Evolutionary conservation across 1,139 yeast genomes (phyloP).

Genomic region (Sugiyamaella grinbergsii): DNA sequence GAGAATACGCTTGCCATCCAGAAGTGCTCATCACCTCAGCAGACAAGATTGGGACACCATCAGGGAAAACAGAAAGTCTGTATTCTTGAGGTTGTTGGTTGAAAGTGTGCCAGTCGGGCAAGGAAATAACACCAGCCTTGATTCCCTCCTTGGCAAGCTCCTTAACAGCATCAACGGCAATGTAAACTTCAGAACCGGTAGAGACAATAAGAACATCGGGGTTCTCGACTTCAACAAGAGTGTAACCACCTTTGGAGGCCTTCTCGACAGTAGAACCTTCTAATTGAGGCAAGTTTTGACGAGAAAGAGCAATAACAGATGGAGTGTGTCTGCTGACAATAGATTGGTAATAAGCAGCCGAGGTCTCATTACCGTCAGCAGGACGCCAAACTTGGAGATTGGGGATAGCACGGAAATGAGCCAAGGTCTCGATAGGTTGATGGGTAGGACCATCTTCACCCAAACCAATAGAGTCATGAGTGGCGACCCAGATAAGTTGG

Average conservation of each 20-base stretch:
- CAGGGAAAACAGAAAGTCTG: constrained; percentile 85
- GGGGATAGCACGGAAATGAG: constrained; percentile 97
- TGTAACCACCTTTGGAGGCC: constrained; percentile 96
- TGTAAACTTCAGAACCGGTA: constrained; percentile 94
- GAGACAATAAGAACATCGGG: constrained; percentile 83
- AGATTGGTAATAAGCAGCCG: constrained; percentile 92
- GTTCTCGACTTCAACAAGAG: constrained; percentile 56
- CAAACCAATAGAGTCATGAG: constrained; percentile 98
- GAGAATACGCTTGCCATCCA: constrained; percentile 96
- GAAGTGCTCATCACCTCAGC: constrained; percentile 91
- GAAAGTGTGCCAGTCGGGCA: constrained; percentile 92
- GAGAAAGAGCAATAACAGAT: constrained; percentile 85
- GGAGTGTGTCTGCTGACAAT: constrained; percentile 76
- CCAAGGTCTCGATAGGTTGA: constrained; percentile 98
- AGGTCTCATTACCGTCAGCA: constrained; percentile 98
- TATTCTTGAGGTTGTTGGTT: constrained; percentile 81
- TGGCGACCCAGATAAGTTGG: constrained; percentile 96
- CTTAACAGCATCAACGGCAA: constrained; percentile 81
- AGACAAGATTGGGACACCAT: constrained; percentile 89
- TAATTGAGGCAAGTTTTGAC: constrained; percentile 97
- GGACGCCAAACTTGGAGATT: constrained; percentile 98
- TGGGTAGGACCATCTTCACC: constrained; percentile 99
- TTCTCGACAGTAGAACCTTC: constrained; percentile 91
- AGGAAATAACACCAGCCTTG: constrained; percentile 80
- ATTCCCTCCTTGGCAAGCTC: constrained; percentile 65